Conservation (phyloP, 805 yeast genomes). For the Starmerella vaccinii region DNA sequence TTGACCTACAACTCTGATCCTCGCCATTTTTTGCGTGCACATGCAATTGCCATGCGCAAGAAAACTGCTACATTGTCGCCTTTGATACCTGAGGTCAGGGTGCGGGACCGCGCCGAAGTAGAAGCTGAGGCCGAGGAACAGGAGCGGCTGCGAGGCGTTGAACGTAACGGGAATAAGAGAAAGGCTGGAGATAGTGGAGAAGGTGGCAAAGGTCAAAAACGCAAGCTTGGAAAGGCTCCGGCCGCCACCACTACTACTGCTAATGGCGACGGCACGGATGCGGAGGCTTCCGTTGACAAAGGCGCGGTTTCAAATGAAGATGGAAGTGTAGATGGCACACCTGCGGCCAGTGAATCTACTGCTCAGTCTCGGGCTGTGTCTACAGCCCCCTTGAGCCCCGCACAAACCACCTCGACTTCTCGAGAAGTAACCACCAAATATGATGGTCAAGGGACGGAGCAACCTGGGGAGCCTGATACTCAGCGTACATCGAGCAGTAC, state of each 20-base stretch:
- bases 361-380: background rate
- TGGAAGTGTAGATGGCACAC: background rate
- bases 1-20: slow-evolving; percentile 90
- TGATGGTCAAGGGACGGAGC: too few relatives aligned
- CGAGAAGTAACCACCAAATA: too few relatives aligned
- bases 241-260: background rate
- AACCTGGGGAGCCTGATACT: background rate
- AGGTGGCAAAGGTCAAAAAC: slow-evolving; percentile 17
- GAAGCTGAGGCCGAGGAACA: slow-evolving; percentile 33
- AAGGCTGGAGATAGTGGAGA: background rate
- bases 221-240: slow-evolving; percentile 7
- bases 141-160: slow-evolving; percentile 8
- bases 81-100: slow-evolving; percentile 76
- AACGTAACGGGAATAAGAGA: background rate
- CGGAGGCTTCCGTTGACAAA: background rate
- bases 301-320: background rate
- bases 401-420: background rate
- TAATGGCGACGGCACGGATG: background rate
- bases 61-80: slow-evolving; percentile 68
- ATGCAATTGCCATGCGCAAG: slow-evolving; percentile 94
- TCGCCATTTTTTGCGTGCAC: slow-evolving; percentile 76
- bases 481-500: background rate
- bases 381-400: background rate
- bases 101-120: slow-evolving; percentile 43
- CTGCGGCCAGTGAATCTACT: background rate